These are phyloP conservation scores for Stachybotrys echinatus DNA, from an alignment of 2,329 filamentous ascomycete genomes.

Conservation along the genomic window DNA sequence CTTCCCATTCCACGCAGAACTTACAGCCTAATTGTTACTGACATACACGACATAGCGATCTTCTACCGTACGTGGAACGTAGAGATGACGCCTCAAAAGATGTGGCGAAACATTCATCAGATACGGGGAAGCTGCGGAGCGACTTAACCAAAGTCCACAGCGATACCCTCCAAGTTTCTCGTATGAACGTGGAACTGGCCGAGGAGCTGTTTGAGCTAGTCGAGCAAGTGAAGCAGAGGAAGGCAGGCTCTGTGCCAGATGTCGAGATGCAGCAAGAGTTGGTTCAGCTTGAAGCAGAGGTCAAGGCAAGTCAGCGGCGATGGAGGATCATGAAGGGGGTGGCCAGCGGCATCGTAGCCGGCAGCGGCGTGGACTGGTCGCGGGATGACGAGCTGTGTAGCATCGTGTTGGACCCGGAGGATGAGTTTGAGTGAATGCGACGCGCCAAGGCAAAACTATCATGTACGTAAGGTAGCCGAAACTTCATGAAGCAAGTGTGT, in stretches of 20 bases:
- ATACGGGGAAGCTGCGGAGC: constrained; percentile 43
- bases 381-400: constrained; percentile 60
- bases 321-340: constrained; percentile 75
- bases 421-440: constrained; percentile 20
- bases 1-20: not conserved
- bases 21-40: constrained; percentile 5
- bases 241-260: constrained; percentile 49
- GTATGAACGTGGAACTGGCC: constrained; percentile 59
- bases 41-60: constrained; percentile 42
- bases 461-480: constrained; percentile 6
- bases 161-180: constrained; percentile 49
- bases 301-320: constrained; percentile 58
- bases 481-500: constrained; percentile 9
- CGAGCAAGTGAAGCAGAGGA: constrained; percentile 46
- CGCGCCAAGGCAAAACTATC: too few species aligned
- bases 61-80: constrained; percentile 60
- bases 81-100: constrained; percentile 63
- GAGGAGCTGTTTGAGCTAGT: constrained; percentile 58
- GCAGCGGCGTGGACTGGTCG: constrained; percentile 80
- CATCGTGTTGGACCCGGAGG: constrained; percentile 66
- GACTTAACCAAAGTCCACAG: constrained; percentile 53
- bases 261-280: constrained; percentile 50
- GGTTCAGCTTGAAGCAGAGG: constrained; percentile 49
- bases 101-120: constrained; percentile 54
- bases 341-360: constrained; percentile 71